A percentile compares a stretch with the other conserved stretches of the same genome.
Evolutionary conservation across 2,329 filamentous ascomycete genomes (phyloP).

Genomic region (Peltaster fructicola): DNA sequence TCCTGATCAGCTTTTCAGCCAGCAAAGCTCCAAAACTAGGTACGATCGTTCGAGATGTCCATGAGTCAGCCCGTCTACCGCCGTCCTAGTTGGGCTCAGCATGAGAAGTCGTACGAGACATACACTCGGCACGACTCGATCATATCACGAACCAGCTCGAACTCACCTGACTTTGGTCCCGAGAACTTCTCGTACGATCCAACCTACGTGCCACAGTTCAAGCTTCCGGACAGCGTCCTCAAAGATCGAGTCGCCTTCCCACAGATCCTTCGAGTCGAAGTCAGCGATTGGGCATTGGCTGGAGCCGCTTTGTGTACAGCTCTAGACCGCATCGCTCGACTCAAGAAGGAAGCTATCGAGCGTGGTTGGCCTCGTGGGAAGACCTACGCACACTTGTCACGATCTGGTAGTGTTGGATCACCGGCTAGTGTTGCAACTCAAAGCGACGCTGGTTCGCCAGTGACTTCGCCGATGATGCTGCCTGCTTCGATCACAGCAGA

Average conservation of each 20-base stretch:
- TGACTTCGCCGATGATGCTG: too few relatives aligned
- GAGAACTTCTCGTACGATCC: constrained; percentile 20
- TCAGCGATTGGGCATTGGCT: constrained; percentile 24
- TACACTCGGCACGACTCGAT: constrained; percentile 11
- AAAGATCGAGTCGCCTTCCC: constrained; percentile 16
- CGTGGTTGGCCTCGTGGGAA: constrained; percentile 15
- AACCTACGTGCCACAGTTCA: constrained; percentile 21
- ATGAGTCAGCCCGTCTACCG: constrained; percentile 11
- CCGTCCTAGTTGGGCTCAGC: constrained; percentile 14
- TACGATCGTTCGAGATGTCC: too few relatives aligned
- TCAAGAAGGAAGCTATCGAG: constrained; percentile 17
- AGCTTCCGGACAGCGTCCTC: constrained; percentile 21
- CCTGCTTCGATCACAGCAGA: too few relatives aligned
- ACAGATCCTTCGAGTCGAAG: constrained; percentile 15
- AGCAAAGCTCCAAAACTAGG: too few relatives aligned
- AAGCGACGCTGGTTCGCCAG: too few relatives aligned
- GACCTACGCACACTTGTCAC: constrained; percentile 2
- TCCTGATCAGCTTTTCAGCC: too few relatives aligned
- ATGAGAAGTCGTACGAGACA: constrained; percentile 9
- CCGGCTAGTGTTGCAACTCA: too few relatives aligned
- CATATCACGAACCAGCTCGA: constrained; percentile 6
- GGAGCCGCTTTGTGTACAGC: constrained; percentile 29
- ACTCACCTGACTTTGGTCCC: constrained; percentile 10
- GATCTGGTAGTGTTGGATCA: too few relatives aligned
- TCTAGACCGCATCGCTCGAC: constrained; percentile 17